A percentile compares a stretch with the other conserved stretches of the same genome.
Conservation (phyloP, 441 rosid species). For the Metrosideros polymorpha region DNA sequence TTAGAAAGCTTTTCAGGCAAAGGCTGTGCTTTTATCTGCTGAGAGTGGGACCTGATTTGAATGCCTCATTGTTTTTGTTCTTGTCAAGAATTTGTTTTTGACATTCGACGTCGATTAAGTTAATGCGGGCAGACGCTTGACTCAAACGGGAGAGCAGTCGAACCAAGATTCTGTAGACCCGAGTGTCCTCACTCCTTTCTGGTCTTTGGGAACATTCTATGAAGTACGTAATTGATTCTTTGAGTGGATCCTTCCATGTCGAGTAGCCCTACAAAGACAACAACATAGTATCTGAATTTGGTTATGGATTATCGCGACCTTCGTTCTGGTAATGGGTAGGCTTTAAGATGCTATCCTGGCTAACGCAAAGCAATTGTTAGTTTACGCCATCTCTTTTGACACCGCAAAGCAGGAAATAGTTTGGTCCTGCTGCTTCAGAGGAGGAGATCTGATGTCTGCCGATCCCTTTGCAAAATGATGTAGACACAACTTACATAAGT, state of each 20-base stretch:
- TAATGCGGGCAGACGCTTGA: not conserved
- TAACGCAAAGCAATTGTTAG: not conserved
- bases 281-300: not conserved
- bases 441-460: not conserved
- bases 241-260: not conserved
- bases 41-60: not conserved
- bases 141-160: not conserved
- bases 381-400: not conserved
- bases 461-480: not conserved
- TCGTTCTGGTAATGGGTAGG: not conserved
- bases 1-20: not conserved
- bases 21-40: not conserved
- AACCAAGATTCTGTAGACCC: not conserved
- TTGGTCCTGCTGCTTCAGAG: not conserved
- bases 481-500: not conserved
- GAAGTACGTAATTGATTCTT: not conserved
- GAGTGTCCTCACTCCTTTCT: not conserved
- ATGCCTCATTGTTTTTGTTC: not conserved
- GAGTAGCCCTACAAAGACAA: not conserved
- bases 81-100: not conserved
- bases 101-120: not conserved
- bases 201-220: not conserved
- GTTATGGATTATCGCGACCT: not conserved
- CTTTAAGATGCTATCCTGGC: not conserved
- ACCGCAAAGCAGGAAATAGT: not conserved